Conservation (phyloP, 805 yeast genomes). For the Nakazawaea anatomiae region DNA sequence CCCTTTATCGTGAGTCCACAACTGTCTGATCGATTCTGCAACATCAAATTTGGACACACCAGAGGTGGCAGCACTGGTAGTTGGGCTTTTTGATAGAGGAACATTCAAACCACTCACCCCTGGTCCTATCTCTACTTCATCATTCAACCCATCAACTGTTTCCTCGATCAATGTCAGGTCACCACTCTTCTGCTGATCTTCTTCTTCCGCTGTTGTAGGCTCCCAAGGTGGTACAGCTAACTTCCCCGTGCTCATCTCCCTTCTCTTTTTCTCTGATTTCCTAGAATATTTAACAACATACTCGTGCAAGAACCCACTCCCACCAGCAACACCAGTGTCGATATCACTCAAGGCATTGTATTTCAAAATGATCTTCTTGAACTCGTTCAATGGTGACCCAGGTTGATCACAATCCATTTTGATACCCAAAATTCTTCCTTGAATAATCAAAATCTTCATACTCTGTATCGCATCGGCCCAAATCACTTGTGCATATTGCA, state of each 20-base stretch:
- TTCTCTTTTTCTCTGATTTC: constrained; percentile 44
- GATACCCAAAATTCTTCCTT: constrained; percentile 63
- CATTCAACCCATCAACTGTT: constrained; percentile 13
- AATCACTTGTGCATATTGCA: constrained; percentile 77
- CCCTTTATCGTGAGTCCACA: constrained; percentile 73
- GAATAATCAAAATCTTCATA: constrained; percentile 73
- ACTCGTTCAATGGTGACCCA: constrained; percentile 36
- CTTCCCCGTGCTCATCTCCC: constrained; percentile 49
- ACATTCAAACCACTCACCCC: constrained; percentile 3
- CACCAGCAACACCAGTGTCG: constrained; percentile 64
- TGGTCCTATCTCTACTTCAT: constrained; percentile 9
- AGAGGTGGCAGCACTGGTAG: too few relatives aligned
- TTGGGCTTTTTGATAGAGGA: not conserved
- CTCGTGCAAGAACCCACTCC: constrained; percentile 55
- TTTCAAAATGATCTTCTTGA: constrained; percentile 44
- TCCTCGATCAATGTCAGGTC: constrained; percentile 8
- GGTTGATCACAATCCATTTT: constrained; percentile 60
- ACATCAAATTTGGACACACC: constrained; percentile 38
- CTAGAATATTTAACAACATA: constrained; percentile 59
- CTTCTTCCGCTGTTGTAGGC: constrained; percentile 12
- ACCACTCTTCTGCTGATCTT: constrained; percentile 10
- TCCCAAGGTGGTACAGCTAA: constrained; percentile 26
- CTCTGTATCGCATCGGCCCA: constrained; percentile 90
- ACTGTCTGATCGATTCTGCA: constrained; percentile 59
- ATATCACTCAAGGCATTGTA: constrained; percentile 56